Base-by-base conservation (phyloP, 2,329 filamentous ascomycete species). In the Neopestalotiopsis sp. region DNA sequence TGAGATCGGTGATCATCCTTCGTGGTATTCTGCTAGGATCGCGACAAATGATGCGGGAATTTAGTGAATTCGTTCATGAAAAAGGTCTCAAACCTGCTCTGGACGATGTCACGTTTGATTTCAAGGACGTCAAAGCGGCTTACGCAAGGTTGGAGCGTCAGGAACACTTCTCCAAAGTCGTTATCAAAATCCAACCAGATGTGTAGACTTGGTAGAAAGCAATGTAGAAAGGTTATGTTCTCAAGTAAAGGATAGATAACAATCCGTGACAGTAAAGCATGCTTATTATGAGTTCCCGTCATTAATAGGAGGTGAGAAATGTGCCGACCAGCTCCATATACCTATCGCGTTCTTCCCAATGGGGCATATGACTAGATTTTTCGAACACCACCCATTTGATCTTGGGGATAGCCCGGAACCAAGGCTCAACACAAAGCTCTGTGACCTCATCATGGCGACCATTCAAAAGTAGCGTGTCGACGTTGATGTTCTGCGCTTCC, bases 141-240 rank as follows among this genome's bases (percentile, higher is more conserved):
- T 81, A 78, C 28, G 69, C 71, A 4, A 72, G 72, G 12, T 66
- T 81, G 28, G 69, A 75, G 57, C 74, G 76, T 61, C 74, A 79
- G 70, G 77, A 79, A 68, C 78, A 82, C 61, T 81, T 82, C 66
- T 74, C 79, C 2, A 82, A 82, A 71, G 73, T 81, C 20, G 66
- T 79, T 2, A 77, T 81, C 6, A 53, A 53, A 20, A 53, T 53
- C 0, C 45, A 53, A 20, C 45, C 45, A 53, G 45, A 24, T 0
- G 4, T 4, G n/a, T 53, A 53, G 1, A 53, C 5, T 10, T 38
- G 34, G 34, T 38, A 10, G 10, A 10, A 28, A 28, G 24, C 24
- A 28, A 28, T 28, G 24, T 28, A 28, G 24, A 28, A 28, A 28
- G 24, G 24, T 4, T 38, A 38, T 38, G 10, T 10, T 10, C 42